These are phyloP conservation scores for Vitis hybrid DNA, from an alignment of 177 flowering plant species.

Conservation along the genomic window DNA sequence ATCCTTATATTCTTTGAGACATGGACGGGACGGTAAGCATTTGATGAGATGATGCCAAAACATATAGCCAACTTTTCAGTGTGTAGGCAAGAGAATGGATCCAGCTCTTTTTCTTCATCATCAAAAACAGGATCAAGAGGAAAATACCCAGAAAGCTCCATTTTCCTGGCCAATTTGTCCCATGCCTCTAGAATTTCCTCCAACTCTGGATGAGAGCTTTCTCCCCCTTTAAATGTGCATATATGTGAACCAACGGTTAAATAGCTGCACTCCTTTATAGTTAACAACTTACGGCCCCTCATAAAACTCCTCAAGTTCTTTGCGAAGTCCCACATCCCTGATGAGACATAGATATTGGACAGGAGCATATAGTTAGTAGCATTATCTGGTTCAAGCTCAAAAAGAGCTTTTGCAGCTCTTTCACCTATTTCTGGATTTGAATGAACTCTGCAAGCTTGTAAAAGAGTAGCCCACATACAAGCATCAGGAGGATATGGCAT, in stretches of 20 bases:
- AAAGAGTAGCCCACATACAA: constrained; percentile 36
- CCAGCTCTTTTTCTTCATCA: constrained; percentile 19
- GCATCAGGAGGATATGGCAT: constrained; percentile 40
- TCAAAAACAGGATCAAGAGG: constrained; percentile 29
- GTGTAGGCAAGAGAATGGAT: constrained; percentile 35
- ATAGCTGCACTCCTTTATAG: constrained; percentile 27
- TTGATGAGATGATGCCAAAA: constrained; percentile 28
- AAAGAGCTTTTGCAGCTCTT: constrained; percentile 33
- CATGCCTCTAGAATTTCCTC: constrained; percentile 26
- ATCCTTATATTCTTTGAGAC: constrained; percentile 36
- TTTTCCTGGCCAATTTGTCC: constrained; percentile 32
- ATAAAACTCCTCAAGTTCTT: constrained; percentile 21
- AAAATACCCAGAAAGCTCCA: constrained; percentile 27
- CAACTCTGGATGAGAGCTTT: constrained; percentile 17
- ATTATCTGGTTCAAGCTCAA: constrained; percentile 37
- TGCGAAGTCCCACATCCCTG: constrained; percentile 35
- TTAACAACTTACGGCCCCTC: constrained; percentile 16
- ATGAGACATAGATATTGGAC: constrained; percentile 29
- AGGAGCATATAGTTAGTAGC: constrained; percentile 29
- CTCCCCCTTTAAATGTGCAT: constrained; percentile 28
- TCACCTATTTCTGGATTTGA: constrained; percentile 38
- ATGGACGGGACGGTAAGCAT: constrained; percentile 16
- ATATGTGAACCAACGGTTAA: constrained; percentile 22
- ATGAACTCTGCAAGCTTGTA: constrained; percentile 35
- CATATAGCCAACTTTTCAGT: constrained; percentile 49